Conservation (phyloP, 2,329 filamentous ascomycete species). For the Ploettnerulaceae sp. region DNA sequence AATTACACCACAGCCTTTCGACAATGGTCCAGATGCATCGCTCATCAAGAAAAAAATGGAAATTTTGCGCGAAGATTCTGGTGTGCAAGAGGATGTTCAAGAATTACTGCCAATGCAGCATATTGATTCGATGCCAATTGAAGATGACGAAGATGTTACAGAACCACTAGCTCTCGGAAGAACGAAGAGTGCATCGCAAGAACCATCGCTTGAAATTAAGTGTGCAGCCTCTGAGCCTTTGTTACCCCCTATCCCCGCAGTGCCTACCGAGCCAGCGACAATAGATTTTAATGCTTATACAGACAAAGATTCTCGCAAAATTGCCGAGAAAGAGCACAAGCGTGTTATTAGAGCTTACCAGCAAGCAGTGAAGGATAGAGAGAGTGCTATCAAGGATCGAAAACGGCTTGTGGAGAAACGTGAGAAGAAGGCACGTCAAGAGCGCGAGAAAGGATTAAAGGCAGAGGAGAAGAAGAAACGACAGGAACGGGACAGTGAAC, state of each 20-base stretch:
- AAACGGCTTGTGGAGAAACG: constrained; percentile 55
- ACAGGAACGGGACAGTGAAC: constrained; percentile 26
- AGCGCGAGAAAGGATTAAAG: constrained; percentile 37
- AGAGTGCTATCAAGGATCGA: constrained; percentile 58
- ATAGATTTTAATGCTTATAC: constrained; percentile 55
- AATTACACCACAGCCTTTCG: constrained; percentile 31
- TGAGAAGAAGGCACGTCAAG: constrained; percentile 38
- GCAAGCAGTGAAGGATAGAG: constrained; percentile 60
- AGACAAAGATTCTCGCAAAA: constrained; percentile 61
- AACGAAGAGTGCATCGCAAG: constrained; percentile 3
- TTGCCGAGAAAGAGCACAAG: constrained; percentile 64
- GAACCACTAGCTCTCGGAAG: neutral
- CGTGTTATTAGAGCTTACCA: constrained; percentile 60
- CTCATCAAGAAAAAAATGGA: constrained; percentile 24
- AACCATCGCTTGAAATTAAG: constrained; percentile 11
- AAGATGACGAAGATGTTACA: constrained; percentile 27
- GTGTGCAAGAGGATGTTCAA: constrained; percentile 24
- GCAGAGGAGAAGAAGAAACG: constrained; percentile 31
- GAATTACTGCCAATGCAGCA: constrained; percentile 33
- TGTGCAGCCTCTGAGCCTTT: constrained; percentile 9
- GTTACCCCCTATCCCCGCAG: constrained; percentile 44
- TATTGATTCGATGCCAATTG: constrained; percentile 39
- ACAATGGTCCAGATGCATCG: constrained; percentile 23
- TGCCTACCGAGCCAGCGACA: constrained; percentile 49
- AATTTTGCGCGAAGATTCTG: constrained; percentile 26